Base-by-base conservation (phyloP, 2,329 filamentous ascomycete genomes). In the Westerdykella sp. region DNA sequence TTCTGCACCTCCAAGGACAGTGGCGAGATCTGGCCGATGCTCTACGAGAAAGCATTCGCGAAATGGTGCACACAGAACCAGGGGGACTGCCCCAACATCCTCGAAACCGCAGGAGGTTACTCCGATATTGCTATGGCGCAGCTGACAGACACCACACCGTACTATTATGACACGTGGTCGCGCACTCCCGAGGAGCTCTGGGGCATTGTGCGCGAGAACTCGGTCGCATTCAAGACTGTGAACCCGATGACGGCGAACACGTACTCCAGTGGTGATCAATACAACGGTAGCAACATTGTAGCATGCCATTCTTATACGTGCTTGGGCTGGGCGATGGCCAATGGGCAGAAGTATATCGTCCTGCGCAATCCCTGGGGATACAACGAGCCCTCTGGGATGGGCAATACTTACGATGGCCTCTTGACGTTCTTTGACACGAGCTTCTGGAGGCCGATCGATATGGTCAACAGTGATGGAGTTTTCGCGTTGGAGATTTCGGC, bases 11-110 rank as follows among this genome's bases (percentile, higher is more conserved):
- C 70, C 12, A 66, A 59, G 46, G 66, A 69, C 50, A 64, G 63
- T 12, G 60, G 62, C 45, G 69, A 71, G 49, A 63, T 72, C 46
- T 73, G 70, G 71, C 70, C 71, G 1, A 57, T 66, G 21, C 59
- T 73, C 36, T 73, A 73, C 56, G 71, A 73, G 61, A 73, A 73
- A 65, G 71, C 70, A 12, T 73, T 73, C 44, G 60, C 71, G 51
- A 70, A 70, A 57, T 73, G 71, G 71, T 60, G 71, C 48, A 63
- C 57, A 10, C 48, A 49, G 15, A 46, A 46, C 49, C 51, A 52
- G 37, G 53, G 54, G 0, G 55, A 68, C 49, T 64, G 62, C 44
- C 66, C 70, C 13, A 69, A 73, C 49, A 62, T 72, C 49, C 72
- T 69, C 16, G 60, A 68, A 18, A 45, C 18, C 14, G 9, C 14